phyloP scores from a whole-genome alignment of 2,329 filamentous ascomycete genomes.

The Cryphonectria japonica region DNA sequence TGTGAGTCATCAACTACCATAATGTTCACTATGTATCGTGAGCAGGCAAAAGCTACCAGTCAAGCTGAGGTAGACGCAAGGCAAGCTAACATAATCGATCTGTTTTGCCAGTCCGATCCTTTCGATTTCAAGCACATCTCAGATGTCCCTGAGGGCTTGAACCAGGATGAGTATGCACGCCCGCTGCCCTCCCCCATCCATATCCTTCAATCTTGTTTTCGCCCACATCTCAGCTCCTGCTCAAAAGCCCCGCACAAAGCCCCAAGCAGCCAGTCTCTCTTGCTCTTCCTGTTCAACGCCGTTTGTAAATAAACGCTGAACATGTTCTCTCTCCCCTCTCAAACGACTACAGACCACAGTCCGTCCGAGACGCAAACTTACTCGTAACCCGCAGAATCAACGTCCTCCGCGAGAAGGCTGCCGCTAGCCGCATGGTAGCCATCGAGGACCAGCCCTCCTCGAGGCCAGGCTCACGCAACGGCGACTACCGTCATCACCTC shows the following conservation, averaged over 20 bases:
- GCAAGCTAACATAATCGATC: conserved; percentile 32
- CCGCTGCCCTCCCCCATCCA: neutral
- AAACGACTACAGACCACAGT: conserved; percentile 3
- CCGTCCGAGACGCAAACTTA: conserved; percentile 18
- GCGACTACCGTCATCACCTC: neutral
- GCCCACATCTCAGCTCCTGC: neutral
- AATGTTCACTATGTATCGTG: too few relatives aligned
- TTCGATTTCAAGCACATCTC: conserved; percentile 62
- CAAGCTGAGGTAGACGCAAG: neutral
- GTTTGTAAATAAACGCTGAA: conserved; percentile 9
- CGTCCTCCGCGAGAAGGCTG: conserved; percentile 56
- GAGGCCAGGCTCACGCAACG: conserved; percentile 31
- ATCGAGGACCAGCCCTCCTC: conserved; percentile 38
- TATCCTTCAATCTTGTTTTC: neutral
- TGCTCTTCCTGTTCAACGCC: neutral
- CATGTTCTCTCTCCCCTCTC: neutral
- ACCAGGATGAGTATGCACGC: conserved; percentile 60
- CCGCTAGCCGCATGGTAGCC: conserved; percentile 53
- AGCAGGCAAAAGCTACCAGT: neutral
- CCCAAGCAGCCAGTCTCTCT: neutral
- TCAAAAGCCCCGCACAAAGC: neutral
- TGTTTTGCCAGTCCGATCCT: conserved; percentile 53
- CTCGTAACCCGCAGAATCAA: conserved; percentile 43
- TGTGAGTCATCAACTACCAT: conserved; percentile 40
- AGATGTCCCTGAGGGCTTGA: conserved; percentile 56